phyloP scores from a whole-genome alignment of 441 rosid genomes.

The Adansonia gregorii region DNA sequence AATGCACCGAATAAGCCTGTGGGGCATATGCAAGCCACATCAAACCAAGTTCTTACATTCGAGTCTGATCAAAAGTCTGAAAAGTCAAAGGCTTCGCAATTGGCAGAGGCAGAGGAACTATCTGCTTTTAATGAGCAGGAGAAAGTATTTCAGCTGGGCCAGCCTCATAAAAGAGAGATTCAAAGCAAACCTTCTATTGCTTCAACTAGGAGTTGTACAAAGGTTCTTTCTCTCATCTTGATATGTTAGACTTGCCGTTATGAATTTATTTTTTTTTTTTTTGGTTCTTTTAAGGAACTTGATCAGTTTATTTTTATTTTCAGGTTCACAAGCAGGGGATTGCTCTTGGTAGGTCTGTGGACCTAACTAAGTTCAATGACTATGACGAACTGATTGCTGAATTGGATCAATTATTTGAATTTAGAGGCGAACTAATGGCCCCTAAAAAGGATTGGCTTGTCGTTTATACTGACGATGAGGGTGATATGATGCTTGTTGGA shows the following conservation, averaged over 20 bases:
- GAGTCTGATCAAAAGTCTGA: conserved; percentile 53
- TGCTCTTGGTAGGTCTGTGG: conserved; percentile 96
- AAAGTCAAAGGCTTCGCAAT: conserved; percentile 52
- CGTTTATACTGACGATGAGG: conserved; percentile 92
- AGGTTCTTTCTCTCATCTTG: conserved; percentile 40
- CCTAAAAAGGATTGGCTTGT: conserved; percentile 75
- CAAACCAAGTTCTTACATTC: conserved; percentile 41
- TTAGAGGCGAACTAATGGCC: conserved; percentile 73
- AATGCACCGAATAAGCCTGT: conserved; percentile 36
- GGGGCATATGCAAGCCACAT: conserved; percentile 29
- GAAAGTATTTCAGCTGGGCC: conserved; percentile 41
- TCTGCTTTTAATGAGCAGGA: conserved; percentile 48
- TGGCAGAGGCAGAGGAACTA: conserved; percentile 49
- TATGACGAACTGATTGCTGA: conserved; percentile 77
- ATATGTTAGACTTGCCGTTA: background rate
- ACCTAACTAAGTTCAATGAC: conserved; percentile 76
- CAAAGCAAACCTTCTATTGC: conserved; percentile 48
- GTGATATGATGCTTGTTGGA: conserved; percentile 98
- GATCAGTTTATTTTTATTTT: conserved; percentile 21
- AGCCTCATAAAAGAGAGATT: conserved; percentile 47
- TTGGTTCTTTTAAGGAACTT: background rate
- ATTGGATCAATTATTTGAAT: conserved; percentile 83
- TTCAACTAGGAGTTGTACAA: conserved; percentile 82
- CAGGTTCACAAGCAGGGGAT: conserved; percentile 95
- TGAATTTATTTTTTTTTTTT: background rate